Evolutionary conservation across 805 yeast species (phyloP), one percentile per base, ranked within the genome.

Genomic region (Yarrowia sp.): DNA sequence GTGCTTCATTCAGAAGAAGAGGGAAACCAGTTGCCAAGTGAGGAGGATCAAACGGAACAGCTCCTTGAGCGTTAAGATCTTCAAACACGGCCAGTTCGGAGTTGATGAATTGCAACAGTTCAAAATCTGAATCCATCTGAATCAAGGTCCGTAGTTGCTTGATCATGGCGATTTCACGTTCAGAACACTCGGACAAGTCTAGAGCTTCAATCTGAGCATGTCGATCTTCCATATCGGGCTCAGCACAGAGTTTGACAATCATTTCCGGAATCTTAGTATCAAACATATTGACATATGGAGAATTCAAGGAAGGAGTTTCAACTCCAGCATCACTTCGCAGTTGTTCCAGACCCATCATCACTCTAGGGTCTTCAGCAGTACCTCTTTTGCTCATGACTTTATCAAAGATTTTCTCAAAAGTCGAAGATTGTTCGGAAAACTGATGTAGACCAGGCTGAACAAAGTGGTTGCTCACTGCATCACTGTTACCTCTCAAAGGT

Each of bases 1-100:
- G 58, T 50, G 67, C 62, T 32, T 66, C 55, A n/a, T 64, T 53
- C 11, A 71, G 64, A 58, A 68, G 66, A 6, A 70, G 31, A 15
- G 72, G 67, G 35, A 69, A 64, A 1, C 66, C 60, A 6, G 15
- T 11, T 8, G 51, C 41, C 8, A 47, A 10, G 7, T 68, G 18
- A 7, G 69, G 70, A 1, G 70, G 69, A 1, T 39, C 45, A 0
- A 38, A 28, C 1, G 45, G 61, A 3, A 10, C 6, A 7, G 31
- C 13, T 31, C 35, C 31, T 10, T 22, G 28, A 5, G 28, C 28
- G 13, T 10, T 14, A 2, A 53, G 31, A 15, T n/a, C 36, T 22
- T 53, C 61, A 31, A 53, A 15, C 15, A 28, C 47, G 5, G 39
- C 45, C 17, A 53, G 15, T 28, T 13, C 18, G 14, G 17, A 57